Percentiles rank a stretch among this genome's conserved stretches.
These are phyloP conservation scores for Macrocybe gigantea DNA, from an alignment of 768 basidiomycete species.

Conservation along the genomic window DNA sequence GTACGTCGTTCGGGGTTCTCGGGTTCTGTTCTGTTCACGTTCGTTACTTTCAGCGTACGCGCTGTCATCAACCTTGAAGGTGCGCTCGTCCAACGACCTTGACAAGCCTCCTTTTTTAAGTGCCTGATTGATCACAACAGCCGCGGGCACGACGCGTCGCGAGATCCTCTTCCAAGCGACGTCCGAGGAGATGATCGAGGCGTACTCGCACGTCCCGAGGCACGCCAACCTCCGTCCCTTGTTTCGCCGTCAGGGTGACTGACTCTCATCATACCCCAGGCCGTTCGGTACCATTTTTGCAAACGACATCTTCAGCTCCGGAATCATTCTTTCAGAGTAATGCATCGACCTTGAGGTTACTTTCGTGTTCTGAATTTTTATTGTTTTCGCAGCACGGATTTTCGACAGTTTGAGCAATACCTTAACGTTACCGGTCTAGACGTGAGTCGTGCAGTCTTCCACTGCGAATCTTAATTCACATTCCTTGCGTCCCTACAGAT, in stretches of 20 bases:
- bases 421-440: slow-evolving; percentile 89
- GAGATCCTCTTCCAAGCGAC: slow-evolving; percentile 96
- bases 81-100: slow-evolving; percentile 16
- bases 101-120: background rate
- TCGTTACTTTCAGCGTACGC: slow-evolving; percentile 51
- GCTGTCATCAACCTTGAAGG: slow-evolving; percentile 91
- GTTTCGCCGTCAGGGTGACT: background rate
- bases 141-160: slow-evolving; percentile 81
- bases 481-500: slow-evolving; percentile 43
- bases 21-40: background rate
- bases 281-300: slow-evolving; percentile 89
- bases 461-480: background rate
- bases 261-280: slow-evolving; percentile 24
- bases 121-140: slow-evolving; percentile 27
- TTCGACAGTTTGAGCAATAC: slow-evolving; percentile 89
- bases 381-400: slow-evolving; percentile 68
- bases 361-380: background rate
- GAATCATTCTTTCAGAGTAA: slow-evolving; percentile 86
- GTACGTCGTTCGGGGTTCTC: slow-evolving; percentile 34
- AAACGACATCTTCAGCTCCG: slow-evolving; percentile 89
- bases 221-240: slow-evolving; percentile 13
- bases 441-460: slow-evolving; percentile 35
- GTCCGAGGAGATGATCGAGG: slow-evolving; percentile 89
- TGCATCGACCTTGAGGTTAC: slow-evolving; percentile 13
- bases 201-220: slow-evolving; percentile 82